A percentile compares a stretch with the other conserved stretches of the same genome.
Evolutionary conservation across 179 eudicot genomes (phyloP).

Genomic region (Amaranthus tricolor): DNA sequence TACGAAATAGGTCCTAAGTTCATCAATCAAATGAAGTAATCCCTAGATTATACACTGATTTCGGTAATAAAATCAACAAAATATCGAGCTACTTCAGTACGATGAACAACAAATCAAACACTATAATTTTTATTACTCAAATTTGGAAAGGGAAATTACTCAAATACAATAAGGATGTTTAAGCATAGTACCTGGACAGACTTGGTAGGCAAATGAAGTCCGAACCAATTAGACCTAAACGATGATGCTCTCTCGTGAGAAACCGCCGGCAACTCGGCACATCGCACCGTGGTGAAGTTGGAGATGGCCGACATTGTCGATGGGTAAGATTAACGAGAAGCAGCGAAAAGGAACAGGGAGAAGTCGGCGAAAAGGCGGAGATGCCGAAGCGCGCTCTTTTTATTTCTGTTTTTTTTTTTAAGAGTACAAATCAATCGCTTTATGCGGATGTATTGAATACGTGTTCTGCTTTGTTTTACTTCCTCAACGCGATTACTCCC

Average conservation of each 20-base stretch:
- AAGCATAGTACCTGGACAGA: not conserved
- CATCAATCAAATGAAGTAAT: too few species aligned
- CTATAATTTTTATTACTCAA: too few species aligned
- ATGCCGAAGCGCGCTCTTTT: conserved; percentile 23
- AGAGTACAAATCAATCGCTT: too few species aligned
- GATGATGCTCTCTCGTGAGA: not conserved
- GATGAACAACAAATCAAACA: too few species aligned
- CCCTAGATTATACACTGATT: too few species aligned
- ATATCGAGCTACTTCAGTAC: too few species aligned
- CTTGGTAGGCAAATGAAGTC: conserved; percentile 10
- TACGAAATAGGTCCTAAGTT: too few species aligned
- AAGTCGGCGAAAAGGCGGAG: conserved; percentile 16
- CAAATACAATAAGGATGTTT: not conserved
- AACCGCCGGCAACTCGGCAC: not conserved
- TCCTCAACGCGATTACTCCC: too few species aligned
- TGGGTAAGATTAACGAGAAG: not conserved
- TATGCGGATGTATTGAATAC: too few species aligned
- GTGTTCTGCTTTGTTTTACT: too few species aligned
- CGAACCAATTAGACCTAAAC: conserved; percentile 16
- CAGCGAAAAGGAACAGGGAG: not conserved
- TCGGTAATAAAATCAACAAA: too few species aligned
- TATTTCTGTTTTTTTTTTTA: not conserved
- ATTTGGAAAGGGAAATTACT: not conserved
- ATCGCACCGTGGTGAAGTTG: not conserved
- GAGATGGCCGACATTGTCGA: conserved; percentile 10